Conservation (phyloP, 768 basidiomycete species). For the Pleurotus giganteus region DNA sequence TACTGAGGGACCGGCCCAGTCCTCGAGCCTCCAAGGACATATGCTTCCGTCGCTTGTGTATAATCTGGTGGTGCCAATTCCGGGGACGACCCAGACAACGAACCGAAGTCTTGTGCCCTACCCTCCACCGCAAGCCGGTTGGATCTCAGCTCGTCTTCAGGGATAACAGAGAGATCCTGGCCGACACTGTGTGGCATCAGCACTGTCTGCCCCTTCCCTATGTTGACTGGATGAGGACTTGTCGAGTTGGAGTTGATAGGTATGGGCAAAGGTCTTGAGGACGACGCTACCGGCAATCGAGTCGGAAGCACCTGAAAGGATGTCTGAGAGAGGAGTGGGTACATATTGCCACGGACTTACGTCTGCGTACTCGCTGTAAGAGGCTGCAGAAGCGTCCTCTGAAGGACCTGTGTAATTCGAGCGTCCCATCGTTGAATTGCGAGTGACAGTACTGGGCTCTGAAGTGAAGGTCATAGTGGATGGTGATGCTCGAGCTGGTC, state of each 20-base stretch:
- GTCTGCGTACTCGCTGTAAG: neutral
- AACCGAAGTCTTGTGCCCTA: conserved; percentile 11
- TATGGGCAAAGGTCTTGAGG: too few species aligned
- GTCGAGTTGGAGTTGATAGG: neutral
- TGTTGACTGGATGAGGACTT: neutral
- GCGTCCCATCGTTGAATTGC: neutral
- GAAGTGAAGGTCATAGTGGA: neutral
- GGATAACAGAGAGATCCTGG: neutral
- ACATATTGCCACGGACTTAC: neutral
- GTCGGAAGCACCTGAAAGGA: neutral
- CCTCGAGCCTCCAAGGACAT: conserved; percentile 2
- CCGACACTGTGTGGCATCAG: neutral
- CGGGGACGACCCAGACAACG: neutral
- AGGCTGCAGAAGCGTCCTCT: neutral
- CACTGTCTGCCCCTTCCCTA: neutral
- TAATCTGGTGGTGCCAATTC: conserved; percentile 12
- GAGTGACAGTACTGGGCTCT: neutral
- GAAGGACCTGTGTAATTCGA: neutral
- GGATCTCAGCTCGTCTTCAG: conserved; percentile 6
- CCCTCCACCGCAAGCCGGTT: conserved; percentile 7
- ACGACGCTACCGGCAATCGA: too few species aligned
- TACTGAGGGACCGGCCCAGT: too few species aligned
- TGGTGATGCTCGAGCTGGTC: neutral
- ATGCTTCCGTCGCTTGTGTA: conserved; percentile 12
- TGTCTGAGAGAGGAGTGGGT: neutral